phyloP scores from a whole-genome alignment of 2,329 filamentous ascomycete genomes.

The Fusarium napiforme region DNA sequence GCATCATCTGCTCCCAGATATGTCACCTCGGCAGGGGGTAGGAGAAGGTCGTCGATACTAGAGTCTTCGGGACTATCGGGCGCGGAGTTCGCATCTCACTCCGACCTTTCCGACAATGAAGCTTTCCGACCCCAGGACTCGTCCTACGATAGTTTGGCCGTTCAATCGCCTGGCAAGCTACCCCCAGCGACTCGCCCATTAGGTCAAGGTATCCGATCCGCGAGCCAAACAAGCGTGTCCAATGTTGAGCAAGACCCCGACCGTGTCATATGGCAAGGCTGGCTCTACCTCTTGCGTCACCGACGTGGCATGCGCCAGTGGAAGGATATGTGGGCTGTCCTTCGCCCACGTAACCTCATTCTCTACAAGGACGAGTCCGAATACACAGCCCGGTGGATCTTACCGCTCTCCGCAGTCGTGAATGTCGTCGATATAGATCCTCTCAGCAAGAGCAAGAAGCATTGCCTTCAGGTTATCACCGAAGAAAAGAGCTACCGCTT shows the following conservation, averaged over 20 bases:
- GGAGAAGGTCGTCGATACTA: slow-evolving; percentile 69
- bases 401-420: slow-evolving; percentile 82
- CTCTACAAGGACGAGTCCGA: slow-evolving; percentile 95
- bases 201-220: slow-evolving; percentile 60
- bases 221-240: slow-evolving; percentile 70
- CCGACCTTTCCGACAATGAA: slow-evolving; percentile 84
- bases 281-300: slow-evolving; percentile 84
- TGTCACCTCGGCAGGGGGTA: slow-evolving; percentile 43
- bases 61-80: slow-evolving; percentile 73
- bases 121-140: slow-evolving; percentile 59
- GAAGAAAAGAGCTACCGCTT: slow-evolving; percentile 88
- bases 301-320: slow-evolving; percentile 88
- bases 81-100: slow-evolving; percentile 80
- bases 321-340: slow-evolving; percentile 94
- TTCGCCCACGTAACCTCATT: slow-evolving; percentile 84
- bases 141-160: slow-evolving; percentile 62
- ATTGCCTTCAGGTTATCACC: slow-evolving; percentile 92
- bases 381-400: slow-evolving; percentile 85
- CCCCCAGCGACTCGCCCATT: slow-evolving; percentile 41
- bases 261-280: slow-evolving; percentile 93
- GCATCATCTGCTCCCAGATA: slow-evolving; percentile 50
- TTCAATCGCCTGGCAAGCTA: slow-evolving; percentile 49
- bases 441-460: slow-evolving; percentile 82
- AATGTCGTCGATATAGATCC: slow-evolving; percentile 94
- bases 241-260: slow-evolving; percentile 75